A percentile compares a stretch with the other conserved stretches of the same genome.
These are phyloP conservation scores for Leccinum pellstonianum DNA, from an alignment of 768 basidiomycete species.

Conservation along the genomic window DNA sequence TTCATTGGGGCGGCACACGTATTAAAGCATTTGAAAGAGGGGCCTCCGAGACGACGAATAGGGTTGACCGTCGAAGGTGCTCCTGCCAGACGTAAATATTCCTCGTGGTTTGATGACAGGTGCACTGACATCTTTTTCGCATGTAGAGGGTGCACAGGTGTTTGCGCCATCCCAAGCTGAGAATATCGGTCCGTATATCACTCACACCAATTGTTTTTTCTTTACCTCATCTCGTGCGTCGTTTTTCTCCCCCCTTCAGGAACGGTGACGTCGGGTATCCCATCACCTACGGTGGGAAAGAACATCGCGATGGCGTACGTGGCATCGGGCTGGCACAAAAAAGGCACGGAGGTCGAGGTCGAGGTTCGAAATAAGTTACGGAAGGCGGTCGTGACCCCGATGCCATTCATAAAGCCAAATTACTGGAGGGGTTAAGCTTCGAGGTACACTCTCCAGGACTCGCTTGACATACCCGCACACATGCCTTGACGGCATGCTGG, in stretches of 20 bases:
- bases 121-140: slow-evolving; percentile 1
- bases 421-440: slow-evolving; percentile 66
- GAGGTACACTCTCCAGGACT: neutral
- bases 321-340: slow-evolving; percentile 79
- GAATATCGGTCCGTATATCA: slow-evolving; percentile 52
- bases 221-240: neutral
- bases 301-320: slow-evolving; percentile 99
- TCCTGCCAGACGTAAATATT: slow-evolving; percentile 72
- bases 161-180: slow-evolving; percentile 54
- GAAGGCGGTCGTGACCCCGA: slow-evolving; percentile 68
- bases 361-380: slow-evolving; percentile 82
- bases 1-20: slow-evolving; percentile 83
- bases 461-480: neutral
- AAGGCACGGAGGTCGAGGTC: slow-evolving; percentile 80
- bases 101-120: neutral
- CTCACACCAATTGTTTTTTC: slow-evolving; percentile 4
- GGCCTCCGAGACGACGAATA: slow-evolving; percentile 73
- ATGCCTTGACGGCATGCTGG: neutral
- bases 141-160: slow-evolving; percentile 75
- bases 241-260: slow-evolving; percentile 40
- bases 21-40: slow-evolving; percentile 73
- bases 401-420: slow-evolving; percentile 86
- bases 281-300: slow-evolving; percentile 82
- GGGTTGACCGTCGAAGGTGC: slow-evolving; percentile 81
- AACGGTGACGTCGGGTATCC: slow-evolving; percentile 89